Evolutionary conservation across 306 rosid species (phyloP).

Genomic region (Fagus crenata): DNA sequence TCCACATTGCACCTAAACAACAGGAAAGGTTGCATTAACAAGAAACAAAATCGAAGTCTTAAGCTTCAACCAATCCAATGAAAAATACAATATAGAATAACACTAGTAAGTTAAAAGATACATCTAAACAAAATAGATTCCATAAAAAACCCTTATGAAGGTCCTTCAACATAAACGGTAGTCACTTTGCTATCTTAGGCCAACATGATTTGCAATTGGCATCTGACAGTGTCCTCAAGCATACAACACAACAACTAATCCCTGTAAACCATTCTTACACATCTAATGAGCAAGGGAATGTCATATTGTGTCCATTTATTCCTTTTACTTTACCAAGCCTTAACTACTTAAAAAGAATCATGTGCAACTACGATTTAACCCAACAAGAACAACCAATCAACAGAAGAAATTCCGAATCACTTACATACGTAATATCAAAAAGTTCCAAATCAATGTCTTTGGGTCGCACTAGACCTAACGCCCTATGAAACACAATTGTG

Average conservation of each 20-base stretch:
- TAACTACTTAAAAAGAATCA: background rate
- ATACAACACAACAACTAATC: background rate
- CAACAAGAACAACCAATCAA: slow-evolving; percentile 8
- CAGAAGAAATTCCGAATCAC: slow-evolving; percentile 24
- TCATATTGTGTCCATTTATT: background rate
- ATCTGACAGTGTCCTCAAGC: background rate
- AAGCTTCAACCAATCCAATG: background rate
- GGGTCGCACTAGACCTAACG: slow-evolving; percentile 97
- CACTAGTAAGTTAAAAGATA: background rate
- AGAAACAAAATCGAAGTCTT: background rate
- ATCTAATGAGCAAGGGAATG: background rate
- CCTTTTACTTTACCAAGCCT: background rate
- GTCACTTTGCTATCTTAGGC: background rate
- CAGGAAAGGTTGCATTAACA: slow-evolving; percentile 1
- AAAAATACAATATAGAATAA: background rate
- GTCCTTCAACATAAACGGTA: background rate
- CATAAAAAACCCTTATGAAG: background rate
- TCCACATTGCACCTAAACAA: slow-evolving; percentile 89
- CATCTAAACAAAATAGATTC: background rate
- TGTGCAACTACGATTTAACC: background rate
- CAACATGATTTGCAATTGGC: background rate
- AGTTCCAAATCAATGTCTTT: slow-evolving; percentile 88
- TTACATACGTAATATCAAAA: slow-evolving; percentile 86
- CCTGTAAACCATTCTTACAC: background rate
- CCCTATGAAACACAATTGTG: slow-evolving; percentile 89